phyloP scores from a whole-genome alignment of 169 alveolate species.

The Plasmodium malariae region DNA sequence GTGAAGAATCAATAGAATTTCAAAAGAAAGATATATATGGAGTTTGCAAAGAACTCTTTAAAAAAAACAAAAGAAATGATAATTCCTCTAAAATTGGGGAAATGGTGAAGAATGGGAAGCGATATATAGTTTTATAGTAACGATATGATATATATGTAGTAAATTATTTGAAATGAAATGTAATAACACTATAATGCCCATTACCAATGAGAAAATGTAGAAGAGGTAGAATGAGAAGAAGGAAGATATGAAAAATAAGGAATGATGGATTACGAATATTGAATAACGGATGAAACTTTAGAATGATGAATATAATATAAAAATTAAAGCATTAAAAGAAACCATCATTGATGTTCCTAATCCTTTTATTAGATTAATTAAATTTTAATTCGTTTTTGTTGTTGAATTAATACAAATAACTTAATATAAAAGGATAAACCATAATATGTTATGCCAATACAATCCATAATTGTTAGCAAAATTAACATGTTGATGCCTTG shows the following conservation, averaged over 20 bases:
- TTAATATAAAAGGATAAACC: neutral
- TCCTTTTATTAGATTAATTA: neutral
- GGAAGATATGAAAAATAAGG: too few relatives aligned
- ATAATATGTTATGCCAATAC: neutral
- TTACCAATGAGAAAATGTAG: neutral
- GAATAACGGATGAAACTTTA: too few relatives aligned
- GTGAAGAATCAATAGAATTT: neutral
- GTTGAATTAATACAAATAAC: too few relatives aligned
- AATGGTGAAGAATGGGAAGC: slow-evolving; percentile 10
- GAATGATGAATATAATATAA: too few relatives aligned
- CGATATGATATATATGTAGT: too few relatives aligned
- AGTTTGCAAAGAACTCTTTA: slow-evolving; percentile 17
- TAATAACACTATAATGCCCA: too few relatives aligned
- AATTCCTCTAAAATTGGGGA: neutral
- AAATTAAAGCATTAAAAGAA: neutral
- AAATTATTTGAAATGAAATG: too few relatives aligned
- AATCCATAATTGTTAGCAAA: too few relatives aligned
- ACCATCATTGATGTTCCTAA: neutral
- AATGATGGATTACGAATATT: too few relatives aligned
- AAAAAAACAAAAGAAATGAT: neutral
- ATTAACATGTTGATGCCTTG: too few relatives aligned
- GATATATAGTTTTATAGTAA: slow-evolving; percentile 8
- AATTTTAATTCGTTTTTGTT: neutral
- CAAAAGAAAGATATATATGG: neutral
- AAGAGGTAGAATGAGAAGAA: neutral